phyloP scores from a whole-genome alignment of 106 monocot genomes.

The Amphibolis antarctica region DNA sequence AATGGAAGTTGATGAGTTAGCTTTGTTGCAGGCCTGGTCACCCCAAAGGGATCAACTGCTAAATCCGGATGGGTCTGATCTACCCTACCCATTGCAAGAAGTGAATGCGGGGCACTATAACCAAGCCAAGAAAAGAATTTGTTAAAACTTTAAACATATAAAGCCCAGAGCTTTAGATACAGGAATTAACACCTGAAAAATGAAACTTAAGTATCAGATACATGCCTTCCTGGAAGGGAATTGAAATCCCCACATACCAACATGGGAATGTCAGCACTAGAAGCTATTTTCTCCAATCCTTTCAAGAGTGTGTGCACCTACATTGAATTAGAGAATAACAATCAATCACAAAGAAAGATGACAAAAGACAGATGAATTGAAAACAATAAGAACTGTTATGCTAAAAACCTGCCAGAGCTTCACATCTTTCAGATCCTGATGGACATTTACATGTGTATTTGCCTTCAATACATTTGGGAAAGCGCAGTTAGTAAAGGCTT shows the following conservation, averaged over 20 bases:
- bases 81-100: constrained; percentile 76
- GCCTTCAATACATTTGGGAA: constrained; percentile 5
- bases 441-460: constrained; percentile 32
- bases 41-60: constrained; percentile 57
- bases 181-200: neutral
- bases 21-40: constrained; percentile 58
- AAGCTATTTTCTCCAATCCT: constrained; percentile 83
- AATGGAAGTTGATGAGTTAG: constrained; percentile 73
- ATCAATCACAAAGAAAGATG: neutral
- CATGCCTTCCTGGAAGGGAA: constrained; percentile 76
- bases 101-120: constrained; percentile 78
- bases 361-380: neutral
- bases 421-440: constrained; percentile 40
- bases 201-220: neutral
- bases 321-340: neutral
- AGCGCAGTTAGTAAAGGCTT: too few relatives aligned
- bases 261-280: constrained; percentile 92
- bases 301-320: constrained; percentile 87
- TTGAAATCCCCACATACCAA: constrained; percentile 98
- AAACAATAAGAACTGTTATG: neutral
- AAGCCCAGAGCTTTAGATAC: too few relatives aligned
- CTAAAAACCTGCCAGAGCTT: constrained; percentile 80
- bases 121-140: constrained; percentile 15
- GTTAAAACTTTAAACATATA: neutral
- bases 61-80: constrained; percentile 80